phyloP scores from a whole-genome alignment of 768 basidiomycete species.

The Paxillus involutus region DNA sequence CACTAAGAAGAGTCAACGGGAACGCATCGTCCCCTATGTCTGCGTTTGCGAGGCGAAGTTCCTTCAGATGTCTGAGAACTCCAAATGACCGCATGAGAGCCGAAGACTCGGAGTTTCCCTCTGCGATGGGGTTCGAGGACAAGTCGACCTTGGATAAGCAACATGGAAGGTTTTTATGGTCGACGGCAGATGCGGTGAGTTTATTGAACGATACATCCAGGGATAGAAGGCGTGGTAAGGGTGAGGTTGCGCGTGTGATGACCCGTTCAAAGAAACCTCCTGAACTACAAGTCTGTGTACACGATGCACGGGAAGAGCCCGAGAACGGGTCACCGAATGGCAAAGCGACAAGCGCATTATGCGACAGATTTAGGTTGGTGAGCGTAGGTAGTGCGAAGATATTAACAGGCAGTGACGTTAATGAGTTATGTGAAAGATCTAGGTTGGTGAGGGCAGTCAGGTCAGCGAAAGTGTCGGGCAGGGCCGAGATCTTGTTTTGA shows the following conservation, averaged over 20 bases:
- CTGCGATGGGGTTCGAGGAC: slow-evolving; percentile 65
- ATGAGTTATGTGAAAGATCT: slow-evolving; percentile 73
- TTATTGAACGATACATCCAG: slow-evolving; percentile 71
- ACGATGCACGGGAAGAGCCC: slow-evolving; percentile 16
- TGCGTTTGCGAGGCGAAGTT: slow-evolving; percentile 54
- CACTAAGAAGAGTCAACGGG: slow-evolving; percentile 26
- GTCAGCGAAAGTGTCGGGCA: slow-evolving; percentile 70
- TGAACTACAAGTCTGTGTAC: slow-evolving; percentile 32
- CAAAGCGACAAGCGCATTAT: slow-evolving; percentile 61
- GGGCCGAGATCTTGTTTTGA: slow-evolving; percentile 61
- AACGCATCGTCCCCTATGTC: slow-evolving; percentile 64
- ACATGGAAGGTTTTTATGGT: slow-evolving; percentile 50
- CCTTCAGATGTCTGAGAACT: slow-evolving; percentile 50
- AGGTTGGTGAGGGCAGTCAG: slow-evolving; percentile 63
- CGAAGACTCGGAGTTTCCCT: slow-evolving; percentile 22
- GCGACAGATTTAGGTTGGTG: slow-evolving; percentile 64
- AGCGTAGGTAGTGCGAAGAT: slow-evolving; percentile 71
- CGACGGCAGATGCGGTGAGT: slow-evolving; percentile 54
- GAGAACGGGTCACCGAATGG: slow-evolving; percentile 64
- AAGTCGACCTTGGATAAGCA: slow-evolving; percentile 59
- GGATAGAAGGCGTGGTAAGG: slow-evolving; percentile 63
- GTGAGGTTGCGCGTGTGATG: slow-evolving; percentile 59
- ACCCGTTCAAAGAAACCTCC: slow-evolving; percentile 64
- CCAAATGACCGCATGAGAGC: slow-evolving; percentile 47
- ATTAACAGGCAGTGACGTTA: slow-evolving; percentile 60